phyloP scores from a whole-genome alignment of 768 basidiomycete species.

The Pisolithus sp. region DNA sequence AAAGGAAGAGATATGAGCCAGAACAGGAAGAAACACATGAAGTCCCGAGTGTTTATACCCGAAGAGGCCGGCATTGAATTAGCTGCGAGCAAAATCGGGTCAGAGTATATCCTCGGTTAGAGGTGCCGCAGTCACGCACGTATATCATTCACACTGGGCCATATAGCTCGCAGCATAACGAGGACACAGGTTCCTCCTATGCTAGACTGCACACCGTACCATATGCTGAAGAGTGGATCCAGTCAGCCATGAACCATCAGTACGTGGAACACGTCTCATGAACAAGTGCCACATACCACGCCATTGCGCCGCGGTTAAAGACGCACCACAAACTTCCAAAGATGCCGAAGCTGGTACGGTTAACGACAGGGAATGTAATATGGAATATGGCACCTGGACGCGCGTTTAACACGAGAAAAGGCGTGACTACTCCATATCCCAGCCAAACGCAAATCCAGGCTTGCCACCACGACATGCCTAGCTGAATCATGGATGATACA shows the following conservation, averaged over 20 bases:
- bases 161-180: conserved; percentile 70
- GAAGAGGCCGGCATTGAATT: conserved; percentile 70
- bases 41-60: conserved; percentile 70
- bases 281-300: conserved; percentile 43
- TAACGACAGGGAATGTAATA: conserved; percentile 69
- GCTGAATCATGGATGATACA: conserved; percentile 65
- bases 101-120: not conserved
- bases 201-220: conserved; percentile 77
- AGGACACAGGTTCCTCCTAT: conserved; percentile 77
- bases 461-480: conserved; percentile 78
- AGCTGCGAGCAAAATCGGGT: conserved; percentile 30
- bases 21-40: conserved; percentile 81
- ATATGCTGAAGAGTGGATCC: conserved; percentile 39
- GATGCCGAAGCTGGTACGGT: conserved; percentile 70
- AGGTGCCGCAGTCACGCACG: conserved; percentile 34
- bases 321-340: conserved; percentile 78
- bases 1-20: conserved; percentile 76
- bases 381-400: conserved; percentile 74
- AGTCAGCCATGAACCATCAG: not conserved
- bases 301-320: conserved; percentile 69
- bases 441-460: conserved; percentile 79
- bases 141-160: conserved; percentile 64
- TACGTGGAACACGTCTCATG: conserved; percentile 4
- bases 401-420: conserved; percentile 72
- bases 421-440: conserved; percentile 52